These are phyloP conservation scores for Saccharum spontaneum DNA, from an alignment of 176 grass and related monocot species.

Conservation along the genomic window DNA sequence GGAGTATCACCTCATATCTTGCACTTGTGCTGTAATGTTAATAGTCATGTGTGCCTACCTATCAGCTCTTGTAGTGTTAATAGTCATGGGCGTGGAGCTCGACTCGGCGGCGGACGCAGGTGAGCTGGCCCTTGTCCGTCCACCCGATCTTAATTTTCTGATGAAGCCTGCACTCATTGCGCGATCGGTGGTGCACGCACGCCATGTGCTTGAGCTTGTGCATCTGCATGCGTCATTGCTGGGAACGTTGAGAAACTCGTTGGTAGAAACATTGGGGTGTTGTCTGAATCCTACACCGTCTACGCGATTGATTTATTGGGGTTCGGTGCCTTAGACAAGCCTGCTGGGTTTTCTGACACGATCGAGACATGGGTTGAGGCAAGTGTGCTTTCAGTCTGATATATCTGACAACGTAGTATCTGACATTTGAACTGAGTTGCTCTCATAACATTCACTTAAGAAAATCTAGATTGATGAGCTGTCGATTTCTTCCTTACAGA, in stretches of 20 bases:
- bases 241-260: not conserved
- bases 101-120: too few relatives aligned
- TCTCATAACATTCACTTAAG: not conserved
- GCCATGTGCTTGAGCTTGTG: conserved; percentile 25
- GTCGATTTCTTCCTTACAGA: conserved; percentile 82
- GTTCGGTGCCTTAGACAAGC: conserved; percentile 91
- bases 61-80: too few relatives aligned
- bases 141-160: not conserved
- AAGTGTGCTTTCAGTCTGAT: not conserved
- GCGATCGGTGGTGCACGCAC: not conserved
- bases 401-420: too few relatives aligned
- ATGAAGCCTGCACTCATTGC: too few relatives aligned
- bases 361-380: conserved; percentile 94
- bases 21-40: too few relatives aligned
- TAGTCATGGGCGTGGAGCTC: too few relatives aligned
- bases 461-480: not conserved
- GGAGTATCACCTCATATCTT: too few relatives aligned
- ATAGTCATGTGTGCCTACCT: too few relatives aligned
- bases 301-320: conserved; percentile 91
- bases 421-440: not conserved
- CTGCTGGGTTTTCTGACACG: conserved; percentile 75
- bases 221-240: not conserved
- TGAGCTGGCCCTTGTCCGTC: conserved; percentile 26
- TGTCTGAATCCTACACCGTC: conserved; percentile 73
- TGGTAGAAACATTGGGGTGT: conserved; percentile 59